Base-by-base conservation (phyloP, 2,329 filamentous ascomycete species). In the Paraphoma chrysanthemicola region DNA sequence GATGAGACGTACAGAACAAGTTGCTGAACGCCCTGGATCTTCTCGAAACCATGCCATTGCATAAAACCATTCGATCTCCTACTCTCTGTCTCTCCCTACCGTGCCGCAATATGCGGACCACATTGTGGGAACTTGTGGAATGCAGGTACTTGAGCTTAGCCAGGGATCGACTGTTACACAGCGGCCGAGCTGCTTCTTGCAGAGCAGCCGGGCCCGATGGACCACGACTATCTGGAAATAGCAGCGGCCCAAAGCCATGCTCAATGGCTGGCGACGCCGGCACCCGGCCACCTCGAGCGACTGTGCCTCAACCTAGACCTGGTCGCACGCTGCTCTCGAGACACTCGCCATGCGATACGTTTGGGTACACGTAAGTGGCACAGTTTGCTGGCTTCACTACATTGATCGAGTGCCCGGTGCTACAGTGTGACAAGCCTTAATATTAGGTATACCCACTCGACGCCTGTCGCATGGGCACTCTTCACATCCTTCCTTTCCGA, bases 401-500 rank as follows among this genome's bases (percentile, higher is more conserved):
- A 39, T 29, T 50, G 44, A 50, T 44, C 46, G 50, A 44, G 48
- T 57, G 53, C 48, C 44, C 58, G 52, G 68, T 64, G 62, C 62
- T 63, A 65, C 60, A 47, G 57, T 66, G 52, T 44, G 51, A 69
- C 66, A 59, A 62, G 48, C 16, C 48, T 52, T 52, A 56, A 56
- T 53, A 33, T 51, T 52, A 51, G 28, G 12, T 49, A 53, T 51
- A 50, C 54, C 44, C 56, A 31, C 38, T 14, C 39, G 8, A n/a
- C 50, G 36, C 42, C 51, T 18, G 18, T 47, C 33, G 6, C 8
- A 50, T n/a, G 12, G 23, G n/a, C 23, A 18, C 23, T 55, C 44
- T 23, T 6, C 8, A 33, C 39, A 14, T 33, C 23, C 28, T 42
- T 28, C 7, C 47, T 46, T 41, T 28, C 48, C 31, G 18, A 31